These are phyloP conservation scores for Dimargaris cristalligena DNA, from an alignment of 192 early-diverging fungal genomes.

Conservation along the genomic window DNA sequence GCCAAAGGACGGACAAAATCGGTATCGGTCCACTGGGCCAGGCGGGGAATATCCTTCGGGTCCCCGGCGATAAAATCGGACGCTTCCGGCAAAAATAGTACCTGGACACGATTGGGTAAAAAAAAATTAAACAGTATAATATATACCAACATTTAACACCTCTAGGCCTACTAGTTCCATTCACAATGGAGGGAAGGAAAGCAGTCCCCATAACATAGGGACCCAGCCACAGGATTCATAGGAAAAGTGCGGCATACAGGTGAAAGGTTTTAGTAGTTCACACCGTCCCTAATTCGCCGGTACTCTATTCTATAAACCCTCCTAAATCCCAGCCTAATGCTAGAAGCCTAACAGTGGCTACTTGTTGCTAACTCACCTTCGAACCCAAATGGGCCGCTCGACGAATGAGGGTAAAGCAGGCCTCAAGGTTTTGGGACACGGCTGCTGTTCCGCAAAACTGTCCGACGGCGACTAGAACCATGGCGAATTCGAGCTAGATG, in stretches of 20 bases:
- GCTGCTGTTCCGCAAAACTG: slow-evolving; percentile 52
- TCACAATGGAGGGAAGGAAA: too few relatives aligned
- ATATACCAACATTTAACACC: background rate
- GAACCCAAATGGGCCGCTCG: slow-evolving; percentile 38
- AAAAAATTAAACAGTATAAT: background rate
- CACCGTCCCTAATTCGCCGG: background rate
- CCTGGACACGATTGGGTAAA: slow-evolving; percentile 16
- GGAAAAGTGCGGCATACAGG: background rate
- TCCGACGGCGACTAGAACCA: slow-evolving; percentile 32
- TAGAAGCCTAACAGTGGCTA: background rate
- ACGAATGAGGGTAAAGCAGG: slow-evolving; percentile 38
- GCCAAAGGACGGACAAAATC: slow-evolving; percentile 43
- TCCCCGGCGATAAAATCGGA: slow-evolving; percentile 60
- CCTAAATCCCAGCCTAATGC: background rate
- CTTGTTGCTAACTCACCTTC: slow-evolving; percentile 21
- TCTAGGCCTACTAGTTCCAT: background rate
- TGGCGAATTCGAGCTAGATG: too few relatives aligned
- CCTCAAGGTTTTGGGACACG: slow-evolving; percentile 37
- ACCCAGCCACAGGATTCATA: background rate
- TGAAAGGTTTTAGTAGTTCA: background rate
- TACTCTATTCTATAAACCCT: background rate
- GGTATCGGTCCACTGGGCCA: slow-evolving; percentile 30
- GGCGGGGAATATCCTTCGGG: slow-evolving; percentile 25
- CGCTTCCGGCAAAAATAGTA: slow-evolving; percentile 70
- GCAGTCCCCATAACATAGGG: background rate